Conservation (phyloP, 305 asterid species). For the Rubia peregrina region DNA sequence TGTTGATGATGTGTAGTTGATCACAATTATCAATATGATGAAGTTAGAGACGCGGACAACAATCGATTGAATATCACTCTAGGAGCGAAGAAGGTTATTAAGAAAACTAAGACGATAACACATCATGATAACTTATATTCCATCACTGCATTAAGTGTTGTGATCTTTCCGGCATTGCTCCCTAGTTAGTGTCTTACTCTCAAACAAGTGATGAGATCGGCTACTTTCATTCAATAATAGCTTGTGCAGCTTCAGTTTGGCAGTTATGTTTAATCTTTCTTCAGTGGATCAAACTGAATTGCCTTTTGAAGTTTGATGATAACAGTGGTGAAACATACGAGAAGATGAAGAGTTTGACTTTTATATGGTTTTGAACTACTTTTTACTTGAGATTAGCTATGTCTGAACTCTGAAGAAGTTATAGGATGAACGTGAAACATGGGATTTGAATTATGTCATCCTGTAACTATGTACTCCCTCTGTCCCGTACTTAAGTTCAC, state of each 20-base stretch:
- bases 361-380: background rate
- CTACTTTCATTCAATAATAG: background rate
- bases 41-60: background rate
- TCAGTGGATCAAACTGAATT: background rate
- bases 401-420: background rate
- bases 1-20: background rate
- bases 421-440: background rate
- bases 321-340: background rate
- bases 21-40: background rate
- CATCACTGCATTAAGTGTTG: background rate
- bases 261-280: background rate
- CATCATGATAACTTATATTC: background rate
- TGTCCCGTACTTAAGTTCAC: background rate
- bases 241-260: background rate
- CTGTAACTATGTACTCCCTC: background rate
- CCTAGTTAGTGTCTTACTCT: background rate
- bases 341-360: background rate
- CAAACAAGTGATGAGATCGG: background rate
- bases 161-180: background rate
- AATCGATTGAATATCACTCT: background rate
- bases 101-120: background rate
- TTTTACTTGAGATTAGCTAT: background rate
- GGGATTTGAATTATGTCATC: background rate
- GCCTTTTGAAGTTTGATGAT: background rate
- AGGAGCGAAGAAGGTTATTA: background rate